Evolutionary conservation across 164 flowering plant species (phyloP).

Genomic region (Santalum album): DNA sequence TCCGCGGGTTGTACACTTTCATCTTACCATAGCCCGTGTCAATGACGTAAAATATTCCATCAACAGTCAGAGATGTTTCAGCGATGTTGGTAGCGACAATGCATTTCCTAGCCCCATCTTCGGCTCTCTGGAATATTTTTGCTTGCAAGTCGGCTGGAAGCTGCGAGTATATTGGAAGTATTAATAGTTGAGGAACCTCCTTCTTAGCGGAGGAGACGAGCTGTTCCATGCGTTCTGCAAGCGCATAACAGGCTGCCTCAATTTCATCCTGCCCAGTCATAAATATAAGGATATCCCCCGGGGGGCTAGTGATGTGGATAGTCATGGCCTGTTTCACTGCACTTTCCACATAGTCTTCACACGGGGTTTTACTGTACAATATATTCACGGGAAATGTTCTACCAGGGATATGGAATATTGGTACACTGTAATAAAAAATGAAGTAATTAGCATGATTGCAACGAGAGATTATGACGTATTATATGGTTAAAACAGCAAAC

Average conservation of each 20-base stretch:
- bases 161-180: conserved; percentile 97
- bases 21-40: conserved; percentile 91
- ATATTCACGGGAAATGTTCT: conserved; percentile 81
- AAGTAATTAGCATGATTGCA: neutral
- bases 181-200: conserved; percentile 60
- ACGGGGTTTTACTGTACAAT: conserved; percentile 71
- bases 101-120: conserved; percentile 94
- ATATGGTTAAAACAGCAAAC: too few relatives aligned
- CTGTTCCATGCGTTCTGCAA: conserved; percentile 87
- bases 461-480: too few relatives aligned
- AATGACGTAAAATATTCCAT: conserved; percentile 87
- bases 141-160: conserved; percentile 96
- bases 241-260: conserved; percentile 91
- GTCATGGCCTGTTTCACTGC: conserved; percentile 98
- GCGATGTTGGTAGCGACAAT: conserved; percentile 98
- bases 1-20: conserved; percentile 87
- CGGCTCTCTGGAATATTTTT: conserved; percentile 88
- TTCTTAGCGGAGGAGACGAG: conserved; percentile 56
- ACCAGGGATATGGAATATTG: conserved; percentile 89
- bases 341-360: conserved; percentile 92
- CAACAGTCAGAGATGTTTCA: conserved; percentile 91
- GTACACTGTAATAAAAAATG: conserved; percentile 47
- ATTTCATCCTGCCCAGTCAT: conserved; percentile 99
- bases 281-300: conserved; percentile 93
- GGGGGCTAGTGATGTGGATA: conserved; percentile 79